A percentile compares a stretch with the other conserved stretches of the same genome.
Conservation (phyloP, 306 rosid species). For the Chamaecrista fasciculata region DNA sequence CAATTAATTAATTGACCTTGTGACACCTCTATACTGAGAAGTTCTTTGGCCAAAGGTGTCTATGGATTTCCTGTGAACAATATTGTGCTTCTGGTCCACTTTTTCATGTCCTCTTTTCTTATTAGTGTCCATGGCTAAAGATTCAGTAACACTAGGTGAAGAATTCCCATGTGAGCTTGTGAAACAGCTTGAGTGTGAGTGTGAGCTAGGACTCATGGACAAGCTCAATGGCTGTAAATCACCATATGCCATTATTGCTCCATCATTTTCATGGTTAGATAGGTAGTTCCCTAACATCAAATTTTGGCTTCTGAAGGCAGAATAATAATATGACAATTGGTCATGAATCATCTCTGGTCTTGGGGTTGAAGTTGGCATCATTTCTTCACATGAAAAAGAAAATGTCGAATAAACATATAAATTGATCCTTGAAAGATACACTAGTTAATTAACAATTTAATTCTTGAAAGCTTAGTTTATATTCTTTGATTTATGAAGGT, state of each 20-base stretch:
- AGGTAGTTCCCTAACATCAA: conserved; percentile 37
- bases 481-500: too few relatives aligned
- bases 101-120: conserved; percentile 75
- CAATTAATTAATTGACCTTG: conserved; percentile 52
- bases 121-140: conserved; percentile 57
- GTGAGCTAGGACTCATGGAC: conserved; percentile 86
- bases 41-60: conserved; percentile 95
- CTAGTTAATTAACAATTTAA: too few relatives aligned
- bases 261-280: conserved; percentile 48
- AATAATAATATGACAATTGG: conserved; percentile 50
- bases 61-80: conserved; percentile 81
- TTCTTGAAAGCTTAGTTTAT: too few relatives aligned
- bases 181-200: conserved; percentile 81
- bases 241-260: conserved; percentile 53
- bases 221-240: conserved; percentile 71
- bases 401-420: too few relatives aligned
- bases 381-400: conserved; percentile 44
- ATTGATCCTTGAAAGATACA: too few relatives aligned
- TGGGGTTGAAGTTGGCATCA: conserved; percentile 61
- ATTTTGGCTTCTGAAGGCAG: conserved; percentile 38
- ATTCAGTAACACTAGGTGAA: conserved; percentile 47
- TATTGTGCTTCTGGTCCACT: conserved; percentile 62
- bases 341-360: conserved; percentile 66
- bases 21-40: conserved; percentile 87
- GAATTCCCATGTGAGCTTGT: conserved; percentile 56